Evolutionary conservation across 2,329 filamentous ascomycete species (phyloP), one percentile per base, ranked within the genome.

Genomic region (Zymoseptoria ardabiliae): DNA sequence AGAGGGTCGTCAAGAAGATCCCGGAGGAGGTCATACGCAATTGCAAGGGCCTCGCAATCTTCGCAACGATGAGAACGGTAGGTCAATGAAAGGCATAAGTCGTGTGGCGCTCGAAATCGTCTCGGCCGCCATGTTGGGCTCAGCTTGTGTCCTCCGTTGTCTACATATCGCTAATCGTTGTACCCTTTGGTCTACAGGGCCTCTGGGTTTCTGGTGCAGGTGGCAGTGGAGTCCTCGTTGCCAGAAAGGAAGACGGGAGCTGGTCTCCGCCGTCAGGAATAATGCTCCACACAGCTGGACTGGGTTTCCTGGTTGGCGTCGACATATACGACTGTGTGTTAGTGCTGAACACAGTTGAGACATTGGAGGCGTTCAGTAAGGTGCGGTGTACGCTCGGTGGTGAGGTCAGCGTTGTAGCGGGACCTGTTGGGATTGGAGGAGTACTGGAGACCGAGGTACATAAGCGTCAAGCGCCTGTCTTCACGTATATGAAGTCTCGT

Each of bases 291-390:
- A 96, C 93, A 0, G 85, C 90, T 0, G 91, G 89, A 0, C 81
- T 97, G 35, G 93, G 91, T 41, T 97, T 97, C 70, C 83, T 96
- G 56, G 87, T 92, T 5, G 93, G 92, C 2, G 88, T 96, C 49
- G 93, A 97, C 71, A 91, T 97, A 30, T 97, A 97, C 78, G 93
- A 97, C 73, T 96, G 92, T 70, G 89, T 97, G 13, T 82, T 97
- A 8, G 89, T 97, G 41, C 92, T 97, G 71, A 97, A 96, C 76
- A 91, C 89, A 51, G 85, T 89, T 52, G 83, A 90, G 58, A 91
- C 91, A 6, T 78, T 97, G 53, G 89, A 96, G 65, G 85, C 89
- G 0, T 95, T 97, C 71, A 91, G 89, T 41, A 87, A 86, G 59
- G 78, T 93, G 3, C 84, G 88, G 56, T 85, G 91, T 58, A 94